phyloP scores from a whole-genome alignment of 2,329 filamentous ascomycete species.

The Botrytis paeoniae region DNA sequence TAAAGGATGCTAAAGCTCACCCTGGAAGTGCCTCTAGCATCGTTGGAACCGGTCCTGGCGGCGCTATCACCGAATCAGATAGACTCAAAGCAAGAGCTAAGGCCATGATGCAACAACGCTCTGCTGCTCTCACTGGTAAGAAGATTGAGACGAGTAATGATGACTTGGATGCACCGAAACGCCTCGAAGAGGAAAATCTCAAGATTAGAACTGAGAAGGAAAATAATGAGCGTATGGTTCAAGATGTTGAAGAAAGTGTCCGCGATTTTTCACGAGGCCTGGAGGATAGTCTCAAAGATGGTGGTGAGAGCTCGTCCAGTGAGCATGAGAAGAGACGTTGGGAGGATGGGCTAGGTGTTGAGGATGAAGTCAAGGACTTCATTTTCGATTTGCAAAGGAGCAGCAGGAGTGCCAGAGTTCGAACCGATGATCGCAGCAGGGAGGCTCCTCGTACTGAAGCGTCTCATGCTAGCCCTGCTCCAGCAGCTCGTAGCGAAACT shows the following conservation, averaged over 20 bases:
- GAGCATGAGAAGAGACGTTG: conserved; percentile 91
- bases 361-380: conserved; percentile 95
- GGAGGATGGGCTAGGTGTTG: conserved; percentile 94
- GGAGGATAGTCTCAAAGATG: conserved; percentile 84
- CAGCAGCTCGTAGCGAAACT: conserved; percentile 34
- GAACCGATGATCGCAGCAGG: conserved; percentile 51
- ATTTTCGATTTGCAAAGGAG: conserved; percentile 93
- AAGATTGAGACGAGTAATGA: conserved; percentile 68
- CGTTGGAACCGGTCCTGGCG: conserved; percentile 89
- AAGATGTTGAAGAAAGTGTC: conserved; percentile 94
- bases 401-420: conserved; percentile 71
- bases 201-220: conserved; percentile 82
- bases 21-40: conserved; percentile 77
- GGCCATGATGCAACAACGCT: conserved; percentile 98
- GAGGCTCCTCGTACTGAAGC: conserved; percentile 41
- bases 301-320: conserved; percentile 67
- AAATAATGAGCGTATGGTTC: conserved; percentile 93
- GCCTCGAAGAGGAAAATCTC: conserved; percentile 84
- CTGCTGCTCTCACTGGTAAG: conserved; percentile 85
- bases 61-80: conserved; percentile 86
- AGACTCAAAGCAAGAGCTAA: conserved; percentile 91
- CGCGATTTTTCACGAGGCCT: conserved; percentile 81
- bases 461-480: conserved; percentile 40
- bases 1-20: conserved; percentile 89
- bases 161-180: conserved; percentile 74